phyloP scores from a whole-genome alignment of 2,329 filamentous ascomycete species.

The Aspergillus sp. region DNA sequence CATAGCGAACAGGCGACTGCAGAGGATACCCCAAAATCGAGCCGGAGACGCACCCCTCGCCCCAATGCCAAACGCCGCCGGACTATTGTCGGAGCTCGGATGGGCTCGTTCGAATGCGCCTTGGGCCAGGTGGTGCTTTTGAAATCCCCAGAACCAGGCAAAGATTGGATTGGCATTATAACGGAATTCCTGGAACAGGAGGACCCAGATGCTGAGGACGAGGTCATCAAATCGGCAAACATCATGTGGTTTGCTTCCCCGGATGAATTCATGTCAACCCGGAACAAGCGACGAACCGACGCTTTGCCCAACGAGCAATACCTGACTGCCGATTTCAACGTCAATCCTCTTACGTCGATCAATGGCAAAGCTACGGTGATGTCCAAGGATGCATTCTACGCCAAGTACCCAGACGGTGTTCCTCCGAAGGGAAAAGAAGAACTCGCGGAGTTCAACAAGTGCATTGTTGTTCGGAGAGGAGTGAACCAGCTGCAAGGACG shows the following conservation, averaged over 20 bases:
- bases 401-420: conserved; percentile 71
- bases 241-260: conserved; percentile 93
- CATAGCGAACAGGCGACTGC: conserved; percentile 18
- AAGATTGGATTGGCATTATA: conserved; percentile 90
- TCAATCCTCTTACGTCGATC: conserved; percentile 84
- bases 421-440: conserved; percentile 63
- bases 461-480: conserved; percentile 85
- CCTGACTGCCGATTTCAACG: conserved; percentile 81
- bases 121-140: conserved; percentile 83
- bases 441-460: conserved; percentile 75
- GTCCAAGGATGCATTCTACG: conserved; percentile 68
- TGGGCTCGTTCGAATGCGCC: conserved; percentile 76
- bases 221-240: conserved; percentile 67
- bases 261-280: conserved; percentile 83
- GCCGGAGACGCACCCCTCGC: conserved; percentile 33
- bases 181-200: conserved; percentile 76
- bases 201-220: conserved; percentile 56
- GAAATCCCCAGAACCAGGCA: conserved; percentile 81
- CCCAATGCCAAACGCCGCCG: conserved; percentile 30
- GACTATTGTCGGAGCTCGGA: conserved; percentile 76
- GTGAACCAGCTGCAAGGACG: conserved; percentile 85
- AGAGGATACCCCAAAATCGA: conserved; percentile 27
- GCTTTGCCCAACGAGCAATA: conserved; percentile 87
- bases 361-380: conserved; percentile 83
- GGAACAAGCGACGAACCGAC: conserved; percentile 78